Evolutionary conservation across 176 grass and related monocot species (phyloP).

Genomic region (Oryza glumipatula): DNA sequence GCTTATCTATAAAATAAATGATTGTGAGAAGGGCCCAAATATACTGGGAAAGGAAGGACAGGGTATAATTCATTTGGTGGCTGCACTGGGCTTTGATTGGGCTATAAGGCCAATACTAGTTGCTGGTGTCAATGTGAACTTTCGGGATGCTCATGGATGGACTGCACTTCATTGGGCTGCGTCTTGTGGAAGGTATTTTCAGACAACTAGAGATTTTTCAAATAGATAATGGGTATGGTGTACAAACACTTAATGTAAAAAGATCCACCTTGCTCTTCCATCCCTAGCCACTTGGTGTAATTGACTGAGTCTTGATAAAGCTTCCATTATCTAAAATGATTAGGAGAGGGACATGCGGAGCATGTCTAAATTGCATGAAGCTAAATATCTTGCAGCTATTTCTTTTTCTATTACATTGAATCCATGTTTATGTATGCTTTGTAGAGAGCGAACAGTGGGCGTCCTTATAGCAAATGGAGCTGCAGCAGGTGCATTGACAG

Average conservation of each 20-base stretch:
- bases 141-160: constrained; percentile 84
- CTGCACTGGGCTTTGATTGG: constrained; percentile 81
- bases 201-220: constrained; percentile 8
- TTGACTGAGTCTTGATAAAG: too few relatives aligned
- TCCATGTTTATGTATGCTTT: constrained; percentile 41
- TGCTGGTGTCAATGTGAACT: constrained; percentile 87
- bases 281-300: neutral
- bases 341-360: neutral
- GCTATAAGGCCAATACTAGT: constrained; percentile 67
- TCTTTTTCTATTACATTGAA: constrained; percentile 2
- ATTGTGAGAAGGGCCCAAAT: constrained; percentile 78
- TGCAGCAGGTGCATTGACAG: constrained; percentile 69
- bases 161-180: constrained; percentile 95
- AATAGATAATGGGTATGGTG: neutral
- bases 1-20: constrained; percentile 69
- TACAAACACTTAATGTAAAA: constrained; percentile 23
- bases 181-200: constrained; percentile 64
- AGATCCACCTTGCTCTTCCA: constrained; percentile 12
- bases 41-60: constrained; percentile 78
- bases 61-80: constrained; percentile 84
- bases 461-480: constrained; percentile 70
- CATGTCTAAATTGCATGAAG: constrained; percentile 12
- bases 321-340: neutral
- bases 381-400: neutral
- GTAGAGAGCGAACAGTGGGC: constrained; percentile 66